A percentile compares a stretch with the other conserved stretches of the same genome.
Evolutionary conservation across 495 filamentous ascomycete genomes (phyloP).

Genomic region (Penicillium turbatum): DNA sequence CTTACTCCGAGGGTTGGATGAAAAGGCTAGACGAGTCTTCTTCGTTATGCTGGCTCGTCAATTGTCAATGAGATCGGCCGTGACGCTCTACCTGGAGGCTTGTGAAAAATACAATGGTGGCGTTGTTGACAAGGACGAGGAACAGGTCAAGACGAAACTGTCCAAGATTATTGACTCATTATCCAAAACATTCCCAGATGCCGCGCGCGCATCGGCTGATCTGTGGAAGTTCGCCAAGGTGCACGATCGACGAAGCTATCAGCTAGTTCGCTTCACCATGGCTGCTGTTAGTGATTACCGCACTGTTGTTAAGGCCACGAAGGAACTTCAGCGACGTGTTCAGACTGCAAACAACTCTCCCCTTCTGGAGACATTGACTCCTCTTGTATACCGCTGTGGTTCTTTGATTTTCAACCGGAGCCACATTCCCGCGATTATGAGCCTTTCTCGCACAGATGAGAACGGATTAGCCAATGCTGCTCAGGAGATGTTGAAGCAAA

Average conservation of each 20-base stretch:
- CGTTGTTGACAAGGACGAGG: constrained; percentile 67
- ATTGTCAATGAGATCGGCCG: constrained; percentile 59
- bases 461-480: constrained; percentile 70
- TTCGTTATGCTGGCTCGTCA: constrained; percentile 80
- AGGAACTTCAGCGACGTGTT: constrained; percentile 79
- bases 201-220: constrained; percentile 60
- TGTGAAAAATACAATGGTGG: constrained; percentile 88
- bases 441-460: constrained; percentile 75
- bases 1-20: constrained; percentile 72
- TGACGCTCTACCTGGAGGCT: constrained; percentile 66
- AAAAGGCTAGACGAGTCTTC: constrained; percentile 76
- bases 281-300: constrained; percentile 86
- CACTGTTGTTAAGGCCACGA: constrained; percentile 81
- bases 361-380: constrained; percentile 71
- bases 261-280: constrained; percentile 80
- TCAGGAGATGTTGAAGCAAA: constrained; percentile 88
- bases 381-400: constrained; percentile 79
- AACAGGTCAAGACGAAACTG: constrained; percentile 63
- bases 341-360: constrained; percentile 57
- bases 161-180: constrained; percentile 63
- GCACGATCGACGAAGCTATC: constrained; percentile 87
- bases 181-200: constrained; percentile 69
- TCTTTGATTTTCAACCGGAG: constrained; percentile 89
- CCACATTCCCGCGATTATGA: constrained; percentile 85
- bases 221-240: constrained; percentile 86